Evolutionary conservation across 2,329 filamentous ascomycete genomes (phyloP).

Genomic region (Talaromyces atroroseus): DNA sequence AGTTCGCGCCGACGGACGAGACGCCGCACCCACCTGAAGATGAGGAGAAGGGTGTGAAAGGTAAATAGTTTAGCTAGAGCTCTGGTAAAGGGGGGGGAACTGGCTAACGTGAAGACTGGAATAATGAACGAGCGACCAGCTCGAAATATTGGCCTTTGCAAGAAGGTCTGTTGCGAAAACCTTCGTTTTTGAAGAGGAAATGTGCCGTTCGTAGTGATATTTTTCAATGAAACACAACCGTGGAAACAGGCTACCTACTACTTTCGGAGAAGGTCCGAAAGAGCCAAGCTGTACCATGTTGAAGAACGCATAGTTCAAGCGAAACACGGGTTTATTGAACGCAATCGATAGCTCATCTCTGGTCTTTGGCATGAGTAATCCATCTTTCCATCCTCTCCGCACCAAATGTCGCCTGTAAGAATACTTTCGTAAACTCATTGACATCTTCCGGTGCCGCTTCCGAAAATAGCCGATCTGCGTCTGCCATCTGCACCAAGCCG

Average conservation of each 20-base stretch:
- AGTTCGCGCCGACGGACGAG: slow-evolving; percentile 29
- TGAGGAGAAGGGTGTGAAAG: slow-evolving; percentile 17
- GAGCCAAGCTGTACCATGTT: too few species aligned
- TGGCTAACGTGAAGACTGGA: background rate
- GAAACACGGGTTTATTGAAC: too few species aligned
- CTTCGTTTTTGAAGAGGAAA: too few species aligned
- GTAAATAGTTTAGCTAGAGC: background rate
- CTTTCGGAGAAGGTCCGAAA: too few species aligned
- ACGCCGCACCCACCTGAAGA: slow-evolving; percentile 24
- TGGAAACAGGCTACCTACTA: too few species aligned
- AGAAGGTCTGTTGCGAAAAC: too few species aligned
- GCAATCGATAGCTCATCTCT: background rate
- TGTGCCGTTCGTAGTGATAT: too few species aligned
- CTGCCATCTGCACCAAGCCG: background rate
- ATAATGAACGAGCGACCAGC: background rate
- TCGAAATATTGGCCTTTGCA: too few species aligned
- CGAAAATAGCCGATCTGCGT: background rate
- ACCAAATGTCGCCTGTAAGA: slow-evolving; percentile 1
- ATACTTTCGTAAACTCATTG: slow-evolving; percentile 1
- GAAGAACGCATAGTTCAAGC: too few species aligned
- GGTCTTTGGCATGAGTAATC: background rate
- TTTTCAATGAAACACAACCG: too few species aligned
- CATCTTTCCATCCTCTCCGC: slow-evolving; percentile 3
- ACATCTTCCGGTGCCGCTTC: slow-evolving; percentile 3
- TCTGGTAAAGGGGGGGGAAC: background rate